A percentile compares a stretch with the other conserved stretches of the same genome.
phyloP scores from a whole-genome alignment of 163 green algal species.

The Chlorella variabilis region DNA sequence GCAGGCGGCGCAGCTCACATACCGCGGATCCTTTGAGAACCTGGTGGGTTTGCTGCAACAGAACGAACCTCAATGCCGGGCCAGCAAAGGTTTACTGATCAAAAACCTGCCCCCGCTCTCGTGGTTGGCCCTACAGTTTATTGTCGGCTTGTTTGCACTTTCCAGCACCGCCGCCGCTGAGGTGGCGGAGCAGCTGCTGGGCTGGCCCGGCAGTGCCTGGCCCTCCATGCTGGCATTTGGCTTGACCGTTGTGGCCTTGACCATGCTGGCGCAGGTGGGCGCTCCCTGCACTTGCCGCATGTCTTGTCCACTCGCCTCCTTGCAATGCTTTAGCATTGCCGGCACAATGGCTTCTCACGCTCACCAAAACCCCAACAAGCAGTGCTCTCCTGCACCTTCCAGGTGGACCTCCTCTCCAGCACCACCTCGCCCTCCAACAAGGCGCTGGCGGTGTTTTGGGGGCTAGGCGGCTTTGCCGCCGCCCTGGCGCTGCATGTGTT shows the following conservation, averaged over 20 bases:
- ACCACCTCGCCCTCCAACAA: constrained; percentile 39
- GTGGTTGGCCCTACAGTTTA: no score
- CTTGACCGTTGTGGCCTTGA: neutral
- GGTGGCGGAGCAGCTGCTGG: constrained; percentile 9
- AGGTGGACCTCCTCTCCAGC: constrained; percentile 44
- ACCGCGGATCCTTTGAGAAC: constrained; percentile 12
- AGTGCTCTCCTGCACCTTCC: neutral
- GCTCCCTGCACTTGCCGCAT: neutral
- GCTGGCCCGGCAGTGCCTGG: neutral
- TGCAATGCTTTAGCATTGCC: neutral
- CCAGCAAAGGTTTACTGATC: no score
- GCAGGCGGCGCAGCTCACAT: neutral
- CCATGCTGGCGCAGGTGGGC: constrained; percentile 17
- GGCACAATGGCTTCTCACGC: no score
- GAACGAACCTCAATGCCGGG: no score
- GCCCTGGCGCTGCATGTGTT: constrained; percentile 27
- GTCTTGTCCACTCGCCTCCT: neutral
- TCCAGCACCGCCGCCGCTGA: neutral
- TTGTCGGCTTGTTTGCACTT: neutral
- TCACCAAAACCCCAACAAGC: no score
- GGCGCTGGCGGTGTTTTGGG: constrained; percentile 22
- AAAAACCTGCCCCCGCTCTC: neutral
- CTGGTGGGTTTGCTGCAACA: constrained; percentile 18
- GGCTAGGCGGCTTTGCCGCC: constrained; percentile 13
- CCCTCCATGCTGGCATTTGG: neutral